A percentile compares a stretch with the other conserved stretches of the same genome.
These are phyloP conservation scores for Ulmus americana DNA, from an alignment of 331 rosid species.

Conservation along the genomic window DNA sequence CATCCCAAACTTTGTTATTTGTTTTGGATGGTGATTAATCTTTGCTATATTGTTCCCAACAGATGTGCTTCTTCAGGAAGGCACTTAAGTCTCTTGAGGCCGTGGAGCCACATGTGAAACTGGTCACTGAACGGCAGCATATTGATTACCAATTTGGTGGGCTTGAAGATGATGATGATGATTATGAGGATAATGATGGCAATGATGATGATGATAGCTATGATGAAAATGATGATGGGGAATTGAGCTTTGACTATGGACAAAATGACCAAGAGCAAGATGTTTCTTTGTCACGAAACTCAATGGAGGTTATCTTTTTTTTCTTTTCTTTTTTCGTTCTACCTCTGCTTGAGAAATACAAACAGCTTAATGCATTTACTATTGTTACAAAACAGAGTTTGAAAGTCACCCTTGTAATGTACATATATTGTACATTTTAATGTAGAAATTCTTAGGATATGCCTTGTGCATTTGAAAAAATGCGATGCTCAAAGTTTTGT, in stretches of 20 bases:
- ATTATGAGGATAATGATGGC: slow-evolving; percentile 31
- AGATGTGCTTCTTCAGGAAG: slow-evolving; percentile 84
- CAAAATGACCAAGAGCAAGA: slow-evolving; percentile 52
- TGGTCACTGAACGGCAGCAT: slow-evolving; percentile 76
- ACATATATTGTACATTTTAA: neutral
- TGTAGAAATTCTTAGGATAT: neutral
- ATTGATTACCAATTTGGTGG: slow-evolving; percentile 87
- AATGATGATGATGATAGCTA: slow-evolving; percentile 41
- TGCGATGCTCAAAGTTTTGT: neutral
- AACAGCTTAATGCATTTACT: slow-evolving; percentile 12
- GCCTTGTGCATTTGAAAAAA: neutral
- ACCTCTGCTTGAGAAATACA: slow-evolving; percentile 15
- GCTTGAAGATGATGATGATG: slow-evolving; percentile 61
- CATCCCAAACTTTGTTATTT: slow-evolving; percentile 10
- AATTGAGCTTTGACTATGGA: slow-evolving; percentile 76
- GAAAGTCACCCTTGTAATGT: neutral
- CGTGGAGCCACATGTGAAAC: slow-evolving; percentile 76
- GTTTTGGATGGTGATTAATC: slow-evolving; percentile 12
- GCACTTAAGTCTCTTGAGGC: slow-evolving; percentile 76
- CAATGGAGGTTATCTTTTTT: slow-evolving; percentile 56
- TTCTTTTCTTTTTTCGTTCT: neutral
- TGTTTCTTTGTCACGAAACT: slow-evolving; percentile 44
- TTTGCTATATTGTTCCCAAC: slow-evolving; percentile 35
- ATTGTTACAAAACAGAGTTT: neutral
- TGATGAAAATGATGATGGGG: slow-evolving; percentile 62